These are phyloP conservation scores for Mallotus repandus DNA, from an alignment of 441 rosid genomes.

Conservation along the genomic window DNA sequence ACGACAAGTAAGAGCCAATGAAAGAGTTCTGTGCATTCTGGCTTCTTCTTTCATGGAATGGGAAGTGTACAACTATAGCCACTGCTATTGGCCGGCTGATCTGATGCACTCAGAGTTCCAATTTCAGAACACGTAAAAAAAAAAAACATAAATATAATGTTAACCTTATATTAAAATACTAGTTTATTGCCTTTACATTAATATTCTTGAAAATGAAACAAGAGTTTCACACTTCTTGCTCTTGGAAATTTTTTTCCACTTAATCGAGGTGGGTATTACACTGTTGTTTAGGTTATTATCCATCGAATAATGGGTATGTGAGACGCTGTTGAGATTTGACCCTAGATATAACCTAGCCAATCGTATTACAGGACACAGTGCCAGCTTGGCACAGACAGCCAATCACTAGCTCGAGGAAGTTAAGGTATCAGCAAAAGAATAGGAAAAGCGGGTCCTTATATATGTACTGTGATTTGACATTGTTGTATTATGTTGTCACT, in stretches of 20 bases:
- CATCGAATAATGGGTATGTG: constrained; percentile 38
- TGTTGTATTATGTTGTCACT: neutral
- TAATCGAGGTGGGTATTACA: constrained; percentile 40
- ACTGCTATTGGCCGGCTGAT: constrained; percentile 46
- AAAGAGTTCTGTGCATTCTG: constrained; percentile 39
- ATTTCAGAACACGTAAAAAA: constrained; percentile 23
- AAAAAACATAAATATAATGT: neutral
- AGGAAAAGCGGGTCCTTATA: constrained; percentile 9
- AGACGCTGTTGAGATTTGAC: constrained; percentile 46
- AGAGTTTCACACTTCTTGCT: neutral
- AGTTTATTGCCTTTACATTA: constrained; percentile 1
- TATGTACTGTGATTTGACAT: constrained; percentile 8
- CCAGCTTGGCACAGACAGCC: constrained; percentile 62
- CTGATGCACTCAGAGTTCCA: constrained; percentile 40
- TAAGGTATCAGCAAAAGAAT: constrained; percentile 58
- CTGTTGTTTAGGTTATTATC: constrained; percentile 30
- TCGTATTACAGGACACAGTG: constrained; percentile 39
- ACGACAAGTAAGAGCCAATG: constrained; percentile 48
- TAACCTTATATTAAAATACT: neutral
- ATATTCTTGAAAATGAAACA: neutral
- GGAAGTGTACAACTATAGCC: constrained; percentile 36
- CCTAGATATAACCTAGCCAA: constrained; percentile 46
- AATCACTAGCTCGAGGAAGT: constrained; percentile 77
- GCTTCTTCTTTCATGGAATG: constrained; percentile 32
- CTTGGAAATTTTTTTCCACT: neutral